Conservation (phyloP, 2,329 filamentous ascomycete species). For the Cadophora luteo-olivacea region DNA sequence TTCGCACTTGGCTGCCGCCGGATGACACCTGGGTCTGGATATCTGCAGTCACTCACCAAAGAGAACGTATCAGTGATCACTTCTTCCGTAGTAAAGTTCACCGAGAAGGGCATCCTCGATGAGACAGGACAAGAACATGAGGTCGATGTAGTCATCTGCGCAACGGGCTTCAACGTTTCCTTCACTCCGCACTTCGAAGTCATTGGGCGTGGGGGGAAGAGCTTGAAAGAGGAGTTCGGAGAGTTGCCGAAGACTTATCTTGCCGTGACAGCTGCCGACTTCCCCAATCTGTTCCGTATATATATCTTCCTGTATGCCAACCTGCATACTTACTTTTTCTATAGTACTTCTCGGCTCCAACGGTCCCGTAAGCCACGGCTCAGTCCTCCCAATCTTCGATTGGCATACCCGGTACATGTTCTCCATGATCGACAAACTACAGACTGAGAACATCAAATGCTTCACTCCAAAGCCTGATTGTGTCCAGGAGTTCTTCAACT, state of each 20-base stretch:
- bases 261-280: constrained; percentile 33
- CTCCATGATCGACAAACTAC: constrained; percentile 45
- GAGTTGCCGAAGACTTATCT: constrained; percentile 37
- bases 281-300: constrained; percentile 43
- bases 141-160: constrained; percentile 48
- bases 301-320: constrained; percentile 33
- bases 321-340: constrained; percentile 27
- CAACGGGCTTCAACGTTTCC: constrained; percentile 45
- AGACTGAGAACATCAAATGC: constrained; percentile 46
- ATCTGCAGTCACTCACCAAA: constrained; percentile 50
- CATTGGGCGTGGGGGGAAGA: constrained; percentile 31
- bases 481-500: constrained; percentile 42
- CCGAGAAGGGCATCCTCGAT: constrained; percentile 45
- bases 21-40: constrained; percentile 52
- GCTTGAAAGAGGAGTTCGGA: constrained; percentile 34
- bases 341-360: constrained; percentile 42
- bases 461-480: constrained; percentile 52
- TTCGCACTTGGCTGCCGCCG: constrained; percentile 50
- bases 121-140: constrained; percentile 40
- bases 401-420: constrained; percentile 47
- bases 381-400: constrained; percentile 42
- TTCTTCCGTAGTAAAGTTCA: constrained; percentile 42
- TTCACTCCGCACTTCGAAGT: constrained; percentile 39
- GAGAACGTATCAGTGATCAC: constrained; percentile 44
- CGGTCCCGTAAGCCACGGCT: constrained; percentile 39